Base-by-base conservation (phyloP, 352 stramenopile genomes). In the Phytopythium ostracodes region DNA sequence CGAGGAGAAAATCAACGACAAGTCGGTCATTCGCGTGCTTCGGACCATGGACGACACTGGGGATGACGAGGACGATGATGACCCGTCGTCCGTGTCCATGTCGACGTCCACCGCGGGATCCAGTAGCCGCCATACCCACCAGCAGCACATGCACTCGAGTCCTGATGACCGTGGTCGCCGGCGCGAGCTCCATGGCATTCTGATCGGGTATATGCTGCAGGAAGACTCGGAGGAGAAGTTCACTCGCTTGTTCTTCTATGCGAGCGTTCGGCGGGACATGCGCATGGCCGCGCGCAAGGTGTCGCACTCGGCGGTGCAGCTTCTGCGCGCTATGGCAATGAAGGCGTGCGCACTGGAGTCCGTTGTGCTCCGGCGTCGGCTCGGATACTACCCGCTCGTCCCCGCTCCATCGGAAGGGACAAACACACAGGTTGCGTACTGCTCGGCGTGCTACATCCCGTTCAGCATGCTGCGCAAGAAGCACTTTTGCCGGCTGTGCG, bases 161-260 rank as follows among this genome's bases (percentile, higher is more conserved):
- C 64, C 44, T 18, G 52, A 69, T 3, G 65, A 71, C 11, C 47
- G 42, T 7, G 56, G 52, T 5, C 60, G 46, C 0, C 36, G 17
- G 52, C 54, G 56, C 10, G 51, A 60, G 44, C 58, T 88, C 8
- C 73, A 76, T 25, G 76, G 78, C 0, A 60, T 88, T 43, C 29
- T 87, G 4, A 71, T 72, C 0, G 81, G 81, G 20, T 90, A 90
- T 56, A 76, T 86, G 25, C 59, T 88, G 6, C 75, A 85, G 25
- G 81, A 88, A 62, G 76, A 88, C 54, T 72, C 69, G 22, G 65
- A 75, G 38, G 76, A 77, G 14, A 75, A 88, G 59, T 81, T 79
- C 56, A 90, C 81, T 38, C 75, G 81, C 0, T 58, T 90, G 20
- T 90, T 88, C 63, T 87, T 90, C 58, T 84, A 87, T 64, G 78